These are phyloP conservation scores for Lindgomyces ingoldianus DNA, from an alignment of 495 filamentous ascomycete genomes.

Conservation along the genomic window DNA sequence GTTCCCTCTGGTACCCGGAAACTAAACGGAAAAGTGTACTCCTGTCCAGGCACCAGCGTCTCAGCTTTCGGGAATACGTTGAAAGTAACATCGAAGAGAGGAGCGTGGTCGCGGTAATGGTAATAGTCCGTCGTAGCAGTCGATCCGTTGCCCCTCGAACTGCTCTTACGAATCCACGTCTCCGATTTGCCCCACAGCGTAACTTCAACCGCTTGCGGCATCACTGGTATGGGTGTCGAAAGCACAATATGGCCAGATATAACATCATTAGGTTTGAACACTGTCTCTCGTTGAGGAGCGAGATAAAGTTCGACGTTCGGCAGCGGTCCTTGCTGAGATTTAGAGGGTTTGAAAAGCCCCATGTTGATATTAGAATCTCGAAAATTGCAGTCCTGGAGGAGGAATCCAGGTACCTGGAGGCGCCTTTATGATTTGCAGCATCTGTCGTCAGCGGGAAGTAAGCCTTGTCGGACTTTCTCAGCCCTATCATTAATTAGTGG, in stretches of 20 bases:
- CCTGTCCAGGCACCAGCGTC: constrained; percentile 7
- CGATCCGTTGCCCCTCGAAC: neutral
- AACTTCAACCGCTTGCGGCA: constrained; percentile 27
- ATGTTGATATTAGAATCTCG: neutral
- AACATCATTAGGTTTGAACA: constrained; percentile 23
- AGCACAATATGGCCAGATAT: constrained; percentile 23
- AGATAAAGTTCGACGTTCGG: constrained; percentile 1
- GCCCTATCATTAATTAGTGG: neutral
- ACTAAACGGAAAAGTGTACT: constrained; percentile 24
- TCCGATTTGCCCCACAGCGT: constrained; percentile 25
- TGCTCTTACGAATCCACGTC: constrained; percentile 14
- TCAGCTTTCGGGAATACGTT: constrained; percentile 16
- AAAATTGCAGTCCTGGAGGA: neutral
- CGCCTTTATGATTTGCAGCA: neutral
- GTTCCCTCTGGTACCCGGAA: constrained; percentile 26
- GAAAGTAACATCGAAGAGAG: constrained; percentile 21
- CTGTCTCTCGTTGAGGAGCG: neutral
- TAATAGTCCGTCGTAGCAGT: no score
- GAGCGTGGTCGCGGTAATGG: constrained; percentile 27
- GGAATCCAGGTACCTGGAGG: neutral
- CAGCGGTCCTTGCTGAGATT: neutral
- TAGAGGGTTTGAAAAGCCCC: constrained; percentile 1
- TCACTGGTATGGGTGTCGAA: constrained; percentile 9
- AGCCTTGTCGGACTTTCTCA: neutral
- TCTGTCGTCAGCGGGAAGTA: neutral